phyloP scores from a whole-genome alignment of 306 rosid genomes.

The Prinsepia uniflora region DNA sequence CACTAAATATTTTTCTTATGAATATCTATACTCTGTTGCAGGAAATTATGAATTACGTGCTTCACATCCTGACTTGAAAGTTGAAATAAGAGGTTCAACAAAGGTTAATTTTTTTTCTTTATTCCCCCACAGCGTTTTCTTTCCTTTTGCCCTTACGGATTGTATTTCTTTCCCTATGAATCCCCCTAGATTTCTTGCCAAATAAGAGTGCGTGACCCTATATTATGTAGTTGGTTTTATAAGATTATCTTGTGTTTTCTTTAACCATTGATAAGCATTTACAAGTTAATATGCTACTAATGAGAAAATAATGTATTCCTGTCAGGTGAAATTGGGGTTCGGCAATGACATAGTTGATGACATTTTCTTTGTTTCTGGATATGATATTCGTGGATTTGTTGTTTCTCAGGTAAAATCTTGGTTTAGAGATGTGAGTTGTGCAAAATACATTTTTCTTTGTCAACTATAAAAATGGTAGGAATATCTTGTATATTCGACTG shows the following conservation, averaged over 20 bases:
- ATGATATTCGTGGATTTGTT: conserved; percentile 72
- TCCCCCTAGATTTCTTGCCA: background rate
- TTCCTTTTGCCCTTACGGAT: conserved; percentile 6
- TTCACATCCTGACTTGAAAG: conserved; percentile 69
- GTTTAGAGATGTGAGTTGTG: conserved; percentile 13
- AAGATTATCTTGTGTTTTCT: background rate
- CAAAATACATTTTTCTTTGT: conserved; percentile 4
- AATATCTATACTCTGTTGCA: conserved; percentile 36
- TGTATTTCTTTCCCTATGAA: conserved; percentile 15
- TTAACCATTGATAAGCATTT: conserved; percentile 17
- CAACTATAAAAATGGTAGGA: too few relatives aligned
- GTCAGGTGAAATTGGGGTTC: conserved; percentile 87
- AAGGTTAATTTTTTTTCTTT: conserved; percentile 51
- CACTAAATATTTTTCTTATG: conserved; percentile 8
- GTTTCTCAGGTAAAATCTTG: conserved; percentile 81
- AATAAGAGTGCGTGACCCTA: background rate
- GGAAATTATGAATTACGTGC: conserved; percentile 80
- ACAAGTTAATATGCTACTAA: conserved; percentile 21
- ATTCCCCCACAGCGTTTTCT: conserved; percentile 20
- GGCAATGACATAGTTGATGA: conserved; percentile 67
- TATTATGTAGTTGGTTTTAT: background rate
- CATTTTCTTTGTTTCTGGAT: conserved; percentile 78
- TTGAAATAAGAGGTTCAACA: conserved; percentile 70
- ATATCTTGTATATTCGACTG: too few relatives aligned
- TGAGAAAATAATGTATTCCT: conserved; percentile 23